phyloP scores from a whole-genome alignment of 2,329 filamentous ascomycete species.

The Chalaropsis ovoidea region DNA sequence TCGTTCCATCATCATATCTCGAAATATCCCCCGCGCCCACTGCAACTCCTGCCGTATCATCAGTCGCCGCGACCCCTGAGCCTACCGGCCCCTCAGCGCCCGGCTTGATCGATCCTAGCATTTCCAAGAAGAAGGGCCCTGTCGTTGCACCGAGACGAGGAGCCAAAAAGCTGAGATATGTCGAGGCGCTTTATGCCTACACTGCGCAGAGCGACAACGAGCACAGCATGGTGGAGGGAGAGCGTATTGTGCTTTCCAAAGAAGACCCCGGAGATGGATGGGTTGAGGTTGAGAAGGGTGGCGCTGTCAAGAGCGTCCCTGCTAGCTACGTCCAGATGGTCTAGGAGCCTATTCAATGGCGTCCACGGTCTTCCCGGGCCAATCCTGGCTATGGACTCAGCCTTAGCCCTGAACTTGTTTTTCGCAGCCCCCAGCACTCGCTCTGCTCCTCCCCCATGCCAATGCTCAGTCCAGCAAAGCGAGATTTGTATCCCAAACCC shows the following conservation, averaged over 20 bases:
- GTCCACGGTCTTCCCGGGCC: constrained; percentile 15
- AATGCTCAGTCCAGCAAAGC: not conserved
- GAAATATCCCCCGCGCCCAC: constrained; percentile 47
- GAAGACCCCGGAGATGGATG: constrained; percentile 88
- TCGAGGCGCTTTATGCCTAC: constrained; percentile 89
- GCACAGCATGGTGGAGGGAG: constrained; percentile 82
- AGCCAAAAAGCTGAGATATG: constrained; percentile 88
- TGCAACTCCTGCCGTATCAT: constrained; percentile 32
- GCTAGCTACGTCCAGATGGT: constrained; percentile 83
- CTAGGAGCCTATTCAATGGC: constrained; percentile 33
- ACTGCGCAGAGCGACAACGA: constrained; percentile 74
- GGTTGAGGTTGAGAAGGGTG: constrained; percentile 91
- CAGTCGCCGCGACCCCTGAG: constrained; percentile 33
- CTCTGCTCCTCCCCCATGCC: not conserved
- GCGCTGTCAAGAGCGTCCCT: constrained; percentile 76
- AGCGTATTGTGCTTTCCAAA: constrained; percentile 80
- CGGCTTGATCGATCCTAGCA: constrained; percentile 51
- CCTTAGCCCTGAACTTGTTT: constrained; percentile 18
- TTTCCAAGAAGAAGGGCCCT: constrained; percentile 72
- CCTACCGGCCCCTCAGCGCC: constrained; percentile 60
- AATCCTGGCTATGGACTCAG: constrained; percentile 12
- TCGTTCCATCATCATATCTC: constrained; percentile 80
- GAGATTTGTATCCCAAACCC: not conserved
- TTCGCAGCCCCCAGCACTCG: constrained; percentile 16
- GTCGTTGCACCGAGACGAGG: constrained; percentile 83